These are phyloP conservation scores for Yamadazyma phyllophila DNA, from an alignment of 805 yeast species.

Conservation along the genomic window DNA sequence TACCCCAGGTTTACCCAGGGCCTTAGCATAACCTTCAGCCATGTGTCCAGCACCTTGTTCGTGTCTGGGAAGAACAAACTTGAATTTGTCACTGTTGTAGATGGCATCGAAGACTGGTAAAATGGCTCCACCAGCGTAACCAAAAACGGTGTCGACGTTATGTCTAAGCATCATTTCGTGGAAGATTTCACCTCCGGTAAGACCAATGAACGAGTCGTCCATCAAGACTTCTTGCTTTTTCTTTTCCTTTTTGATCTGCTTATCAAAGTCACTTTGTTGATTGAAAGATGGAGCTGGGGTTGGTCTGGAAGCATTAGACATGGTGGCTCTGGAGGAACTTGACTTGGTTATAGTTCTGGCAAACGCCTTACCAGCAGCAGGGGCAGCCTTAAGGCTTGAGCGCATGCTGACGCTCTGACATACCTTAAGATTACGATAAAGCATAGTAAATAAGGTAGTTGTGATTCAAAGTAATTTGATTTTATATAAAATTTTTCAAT, in stretches of 20 bases:
- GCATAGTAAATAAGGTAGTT: slow-evolving; percentile 13
- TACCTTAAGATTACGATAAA: slow-evolving; percentile 20
- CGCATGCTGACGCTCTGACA: slow-evolving; percentile 13
- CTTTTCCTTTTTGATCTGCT: slow-evolving; percentile 10
- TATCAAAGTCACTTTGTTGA: slow-evolving; percentile 22
- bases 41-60: slow-evolving; percentile 99
- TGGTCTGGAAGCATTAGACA: slow-evolving; percentile 32
- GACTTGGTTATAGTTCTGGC: slow-evolving; percentile 15
- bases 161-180: slow-evolving; percentile 99
- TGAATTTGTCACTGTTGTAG: slow-evolving; percentile 83
- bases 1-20: slow-evolving; percentile 94
- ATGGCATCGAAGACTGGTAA: slow-evolving; percentile 97
- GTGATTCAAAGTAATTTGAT: not conserved
- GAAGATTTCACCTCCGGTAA: slow-evolving; percentile 97
- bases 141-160: slow-evolving; percentile 92
- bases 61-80: slow-evolving; percentile 90
- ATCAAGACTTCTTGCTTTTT: slow-evolving; percentile 28
- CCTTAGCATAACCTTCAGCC: slow-evolving; percentile 99
- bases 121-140: slow-evolving; percentile 99
- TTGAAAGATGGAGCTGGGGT: slow-evolving; percentile 55
- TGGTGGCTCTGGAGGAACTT: slow-evolving; percentile 23
- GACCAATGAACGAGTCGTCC: slow-evolving; percentile 90
- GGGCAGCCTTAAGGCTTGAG: not conserved
- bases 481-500: slow-evolving; percentile 17
- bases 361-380: not conserved